Percentiles rank a stretch among this genome's conserved stretches.
Evolutionary conservation across 345 rosid genomes (phyloP).

Genomic region (Eucalyptus curtisii): DNA sequence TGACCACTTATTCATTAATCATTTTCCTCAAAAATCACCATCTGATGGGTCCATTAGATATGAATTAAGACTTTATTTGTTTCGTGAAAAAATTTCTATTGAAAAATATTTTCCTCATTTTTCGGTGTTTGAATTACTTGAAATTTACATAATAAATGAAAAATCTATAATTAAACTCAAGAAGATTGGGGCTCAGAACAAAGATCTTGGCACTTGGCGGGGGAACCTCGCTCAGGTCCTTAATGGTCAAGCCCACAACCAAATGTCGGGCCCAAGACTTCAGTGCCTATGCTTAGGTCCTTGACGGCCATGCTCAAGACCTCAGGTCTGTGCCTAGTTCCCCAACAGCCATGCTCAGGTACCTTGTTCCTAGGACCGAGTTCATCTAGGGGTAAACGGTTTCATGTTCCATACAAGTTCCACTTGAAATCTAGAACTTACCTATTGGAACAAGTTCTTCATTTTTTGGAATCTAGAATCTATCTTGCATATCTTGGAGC

Average conservation of each 20-base stretch:
- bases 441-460: no score
- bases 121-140: no score
- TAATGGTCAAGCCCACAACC: neutral
- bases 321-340: neutral
- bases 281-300: neutral
- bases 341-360: rapidly evolving
- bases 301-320: neutral
- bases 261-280: neutral
- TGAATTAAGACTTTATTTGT: neutral
- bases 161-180: neutral
- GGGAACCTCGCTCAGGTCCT: neutral
- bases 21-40: neutral
- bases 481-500: rapidly evolving
- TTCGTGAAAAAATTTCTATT: neutral
- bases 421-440: no score
- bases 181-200: neutral
- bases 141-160: neutral
- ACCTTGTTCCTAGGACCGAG: neutral
- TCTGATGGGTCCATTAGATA: neutral
- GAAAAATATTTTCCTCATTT: neutral
- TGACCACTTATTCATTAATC: neutral
- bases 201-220: neutral
- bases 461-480: no score
- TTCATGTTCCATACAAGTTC: no score
- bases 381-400: neutral